phyloP scores from a whole-genome alignment of 805 yeast genomes.

The Candida arabinofermentans region DNA sequence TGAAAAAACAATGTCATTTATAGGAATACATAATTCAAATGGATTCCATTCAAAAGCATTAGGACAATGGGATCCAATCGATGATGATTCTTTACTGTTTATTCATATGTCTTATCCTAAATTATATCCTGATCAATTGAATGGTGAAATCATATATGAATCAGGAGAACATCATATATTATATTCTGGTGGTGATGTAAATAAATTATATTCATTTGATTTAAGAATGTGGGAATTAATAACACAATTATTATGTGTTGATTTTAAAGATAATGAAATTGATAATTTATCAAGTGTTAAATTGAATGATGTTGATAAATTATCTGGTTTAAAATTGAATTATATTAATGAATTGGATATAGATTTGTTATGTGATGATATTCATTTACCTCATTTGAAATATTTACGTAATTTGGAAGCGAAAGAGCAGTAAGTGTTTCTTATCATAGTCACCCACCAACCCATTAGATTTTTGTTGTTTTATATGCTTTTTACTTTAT shows the following conservation, averaged over 20 bases:
- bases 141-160: constrained; percentile 14
- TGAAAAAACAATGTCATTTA: constrained; percentile 45
- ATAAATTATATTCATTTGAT: constrained; percentile 35
- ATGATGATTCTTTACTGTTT: constrained; percentile 35
- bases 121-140: constrained; percentile 29
- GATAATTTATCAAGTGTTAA: constrained; percentile 16
- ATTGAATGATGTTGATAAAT: constrained; percentile 7
- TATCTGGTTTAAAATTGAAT: constrained; percentile 26
- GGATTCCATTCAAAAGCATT: constrained; percentile 39
- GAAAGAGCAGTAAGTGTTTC: too few relatives aligned
- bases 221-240: constrained; percentile 37
- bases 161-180: constrained; percentile 26
- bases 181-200: constrained; percentile 27
- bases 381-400: constrained; percentile 34
- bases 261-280: constrained; percentile 9
- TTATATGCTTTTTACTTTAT: too few relatives aligned
- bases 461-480: too few relatives aligned
- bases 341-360: constrained; percentile 27
- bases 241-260: constrained; percentile 33
- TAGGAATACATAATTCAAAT: constrained; percentile 41
- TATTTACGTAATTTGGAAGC: too few relatives aligned
- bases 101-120: constrained; percentile 64
- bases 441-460: too few relatives aligned
- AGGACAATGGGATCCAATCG: constrained; percentile 41
- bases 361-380: constrained; percentile 27